These are phyloP conservation scores for Aspergillus arachidicola DNA, from an alignment of 2,329 filamentous ascomycete genomes.

Conservation along the genomic window DNA sequence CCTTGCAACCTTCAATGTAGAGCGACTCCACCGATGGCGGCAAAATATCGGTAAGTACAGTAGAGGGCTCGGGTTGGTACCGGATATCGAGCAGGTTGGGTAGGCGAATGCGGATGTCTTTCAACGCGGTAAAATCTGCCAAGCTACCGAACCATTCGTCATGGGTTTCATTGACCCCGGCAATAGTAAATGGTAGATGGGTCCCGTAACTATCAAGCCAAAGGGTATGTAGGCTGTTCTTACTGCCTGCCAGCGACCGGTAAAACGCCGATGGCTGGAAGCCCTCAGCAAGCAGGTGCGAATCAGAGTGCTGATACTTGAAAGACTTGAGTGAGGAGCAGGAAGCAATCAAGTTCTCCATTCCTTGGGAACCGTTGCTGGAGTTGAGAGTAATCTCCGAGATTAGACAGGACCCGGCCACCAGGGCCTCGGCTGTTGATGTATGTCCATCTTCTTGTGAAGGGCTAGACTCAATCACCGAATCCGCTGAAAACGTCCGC, in stretches of 20 bases:
- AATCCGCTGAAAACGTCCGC: conserved; percentile 26
- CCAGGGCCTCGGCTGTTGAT: background rate
- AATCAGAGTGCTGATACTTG: conserved; percentile 37
- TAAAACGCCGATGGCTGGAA: conserved; percentile 31
- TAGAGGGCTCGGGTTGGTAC: conserved; percentile 28
- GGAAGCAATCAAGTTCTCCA: conserved; percentile 24
- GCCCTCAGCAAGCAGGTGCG: conserved; percentile 27
- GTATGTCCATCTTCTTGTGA: background rate
- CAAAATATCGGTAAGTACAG: conserved; percentile 25
- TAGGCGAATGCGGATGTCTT: conserved; percentile 33
- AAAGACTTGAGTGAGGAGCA: conserved; percentile 30
- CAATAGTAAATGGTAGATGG: conserved; percentile 32
- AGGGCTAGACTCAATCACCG: conserved; percentile 26
- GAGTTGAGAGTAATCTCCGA: conserved; percentile 28
- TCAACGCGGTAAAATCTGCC: conserved; percentile 29
- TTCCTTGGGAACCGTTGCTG: conserved; percentile 31
- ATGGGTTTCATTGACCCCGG: conserved; percentile 31
- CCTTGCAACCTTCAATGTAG: conserved; percentile 33
- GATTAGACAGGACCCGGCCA: conserved; percentile 20
- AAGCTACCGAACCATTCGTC: conserved; percentile 36
- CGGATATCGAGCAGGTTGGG: conserved; percentile 35
- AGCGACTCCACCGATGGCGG: conserved; percentile 27
- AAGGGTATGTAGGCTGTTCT: conserved; percentile 26
- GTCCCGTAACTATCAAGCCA: conserved; percentile 33
- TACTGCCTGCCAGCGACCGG: conserved; percentile 27